Base-by-base conservation (phyloP, 208 protist genomes). In the Sergeia podlipaevii region DNA sequence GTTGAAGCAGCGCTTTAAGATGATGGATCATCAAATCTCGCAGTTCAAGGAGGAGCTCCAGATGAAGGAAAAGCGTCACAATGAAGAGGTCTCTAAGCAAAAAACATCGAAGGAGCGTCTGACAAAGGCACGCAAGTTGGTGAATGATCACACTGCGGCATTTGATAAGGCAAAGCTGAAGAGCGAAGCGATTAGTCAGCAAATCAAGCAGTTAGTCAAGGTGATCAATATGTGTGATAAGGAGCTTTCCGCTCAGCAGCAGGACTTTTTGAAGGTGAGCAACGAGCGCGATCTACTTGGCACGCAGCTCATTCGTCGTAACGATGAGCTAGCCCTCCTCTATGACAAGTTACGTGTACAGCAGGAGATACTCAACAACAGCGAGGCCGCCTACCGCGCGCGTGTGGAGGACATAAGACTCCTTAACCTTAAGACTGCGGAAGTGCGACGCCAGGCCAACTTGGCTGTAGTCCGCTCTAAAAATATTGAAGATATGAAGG, bases 301-400 rank as follows among this genome's bases (percentile, higher is more conserved):
- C 24, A 85, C 92, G 7, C 96, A 99, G 74, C 84, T 99, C 6
- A 98, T 99, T 34, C 88, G 96, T 7, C 84, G 97, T 43, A 99
- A 99, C 73, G 97, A 99, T 65, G 98, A 99, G 70, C 81, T 99
- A 0, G 91, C 94, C 13, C 59, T 98, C 17, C 75, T 99, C 8
- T 99, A 99, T 71, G 97, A 99, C 60, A 98, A 98, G 76, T 87
- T 99, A 26, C 94, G 95, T 5, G 88, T 98, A 10, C 93, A 99
- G 52, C 82, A 99, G 69, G 84, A 85, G 13, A 96, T 79, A 18
- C 54, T 99, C 4, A 75, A 55, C 39, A 95, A 96, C 43, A 98
- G 98, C 10, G 97, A 99, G 67, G 58, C 80, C 21, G 96, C 97
- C 48, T 99, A 98, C 75, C 77, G 77, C 6, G 82, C 98, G 43